Conservation (phyloP, 768 basidiomycete genomes). For the Sporobolomyces roseus region DNA sequence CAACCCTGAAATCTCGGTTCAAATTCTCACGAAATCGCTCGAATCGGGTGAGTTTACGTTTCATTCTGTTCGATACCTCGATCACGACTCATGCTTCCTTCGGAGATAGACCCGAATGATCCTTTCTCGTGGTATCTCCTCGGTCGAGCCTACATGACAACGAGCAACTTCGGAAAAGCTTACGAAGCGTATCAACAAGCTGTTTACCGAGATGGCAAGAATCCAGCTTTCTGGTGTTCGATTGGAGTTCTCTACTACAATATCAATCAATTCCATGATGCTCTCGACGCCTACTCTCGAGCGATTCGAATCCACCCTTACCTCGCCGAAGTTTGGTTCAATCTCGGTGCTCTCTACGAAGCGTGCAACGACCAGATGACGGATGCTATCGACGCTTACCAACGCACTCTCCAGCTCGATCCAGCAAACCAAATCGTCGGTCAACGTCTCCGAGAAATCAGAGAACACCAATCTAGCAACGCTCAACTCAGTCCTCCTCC, state of each 20-base stretch:
- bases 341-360: constrained; percentile 93
- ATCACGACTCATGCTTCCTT: neutral
- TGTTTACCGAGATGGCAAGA: constrained; percentile 96
- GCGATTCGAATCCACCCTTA: constrained; percentile 99
- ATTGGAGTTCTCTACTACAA: constrained; percentile 99
- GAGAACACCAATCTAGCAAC: constrained; percentile 39
- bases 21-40: constrained; percentile 87
- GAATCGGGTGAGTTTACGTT: constrained; percentile 69
- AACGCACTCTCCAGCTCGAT: constrained; percentile 88
- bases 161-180: constrained; percentile 97
- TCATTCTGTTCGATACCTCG: neutral
- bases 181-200: constrained; percentile 99
- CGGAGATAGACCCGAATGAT: constrained; percentile 73
- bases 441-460: constrained; percentile 49
- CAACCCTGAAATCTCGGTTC: constrained; percentile 89
- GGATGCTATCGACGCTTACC: constrained; percentile 97
- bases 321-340: constrained; percentile 92
- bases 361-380: constrained; percentile 98
- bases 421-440: constrained; percentile 77
- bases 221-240: constrained; percentile 99
- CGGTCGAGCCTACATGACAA: constrained; percentile 97
- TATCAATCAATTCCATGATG: constrained; percentile 98
- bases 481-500: constrained; percentile 35
- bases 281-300: constrained; percentile 95
- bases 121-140: constrained; percentile 99